These are phyloP conservation scores for Simplicillium sp. DNA, from an alignment of 2,329 filamentous ascomycete genomes.

Conservation along the genomic window DNA sequence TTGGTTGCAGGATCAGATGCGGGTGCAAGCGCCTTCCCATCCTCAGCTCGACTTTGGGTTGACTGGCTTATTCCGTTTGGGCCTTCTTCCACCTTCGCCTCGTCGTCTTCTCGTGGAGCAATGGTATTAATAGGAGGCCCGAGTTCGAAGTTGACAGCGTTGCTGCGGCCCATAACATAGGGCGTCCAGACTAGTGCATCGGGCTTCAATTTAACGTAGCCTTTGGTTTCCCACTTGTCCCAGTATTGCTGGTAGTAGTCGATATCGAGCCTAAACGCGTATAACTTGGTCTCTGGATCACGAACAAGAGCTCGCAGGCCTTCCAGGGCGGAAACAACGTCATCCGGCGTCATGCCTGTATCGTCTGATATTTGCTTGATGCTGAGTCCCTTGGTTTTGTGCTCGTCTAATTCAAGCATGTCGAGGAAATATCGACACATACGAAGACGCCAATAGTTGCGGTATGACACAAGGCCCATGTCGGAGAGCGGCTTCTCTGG, in stretches of 20 bases:
- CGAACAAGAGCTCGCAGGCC: slow-evolving; percentile 80
- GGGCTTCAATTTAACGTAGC: slow-evolving; percentile 75
- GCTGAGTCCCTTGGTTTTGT: slow-evolving; percentile 40
- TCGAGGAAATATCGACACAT: slow-evolving; percentile 76
- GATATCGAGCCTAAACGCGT: slow-evolving; percentile 81
- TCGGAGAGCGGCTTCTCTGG: slow-evolving; percentile 96
- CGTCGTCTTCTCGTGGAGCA: slow-evolving; percentile 73
- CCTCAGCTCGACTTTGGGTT: slow-evolving; percentile 13
- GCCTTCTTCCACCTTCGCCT: slow-evolving; percentile 28
- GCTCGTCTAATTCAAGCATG: slow-evolving; percentile 16
- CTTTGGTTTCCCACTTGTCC: slow-evolving; percentile 78
- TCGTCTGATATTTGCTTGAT: slow-evolving; percentile 68
- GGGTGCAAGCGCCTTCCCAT: slow-evolving; percentile 4
- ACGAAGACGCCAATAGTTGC: slow-evolving; percentile 91
- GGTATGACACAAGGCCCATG: slow-evolving; percentile 94
- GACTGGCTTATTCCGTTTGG: slow-evolving; percentile 11
- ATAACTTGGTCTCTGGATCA: slow-evolving; percentile 79
- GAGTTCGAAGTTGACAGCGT: slow-evolving; percentile 73
- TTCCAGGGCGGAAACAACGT: slow-evolving; percentile 90
- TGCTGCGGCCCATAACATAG: slow-evolving; percentile 88
- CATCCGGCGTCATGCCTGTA: slow-evolving; percentile 92
- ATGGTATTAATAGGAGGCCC: slow-evolving; percentile 76
- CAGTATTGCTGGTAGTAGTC: slow-evolving; percentile 83
- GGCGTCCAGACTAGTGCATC: slow-evolving; percentile 86
- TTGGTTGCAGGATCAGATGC: slow-evolving; percentile 1